A percentile compares a stretch with the other conserved stretches of the same genome.
phyloP scores from a whole-genome alignment of 768 basidiomycete genomes.

The Trametes cinnabarina region DNA sequence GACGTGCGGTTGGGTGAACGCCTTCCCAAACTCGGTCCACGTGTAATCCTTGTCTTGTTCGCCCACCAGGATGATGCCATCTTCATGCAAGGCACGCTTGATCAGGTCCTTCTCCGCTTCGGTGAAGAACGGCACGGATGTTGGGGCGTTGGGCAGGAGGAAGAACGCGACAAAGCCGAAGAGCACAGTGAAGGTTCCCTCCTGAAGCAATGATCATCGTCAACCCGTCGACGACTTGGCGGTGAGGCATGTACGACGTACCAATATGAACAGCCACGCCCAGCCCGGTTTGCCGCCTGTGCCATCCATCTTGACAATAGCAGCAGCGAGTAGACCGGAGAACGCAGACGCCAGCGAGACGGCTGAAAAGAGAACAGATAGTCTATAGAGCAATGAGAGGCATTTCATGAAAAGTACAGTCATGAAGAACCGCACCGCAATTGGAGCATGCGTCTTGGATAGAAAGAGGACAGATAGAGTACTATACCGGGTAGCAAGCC shows the following conservation, averaged over 20 bases:
- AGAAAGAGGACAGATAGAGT: conserved; percentile 31
- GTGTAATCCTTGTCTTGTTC: conserved; percentile 9
- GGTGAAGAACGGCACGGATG: conserved; percentile 7
- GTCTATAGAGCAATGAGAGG: background rate
- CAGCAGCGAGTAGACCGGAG: conserved; percentile 62
- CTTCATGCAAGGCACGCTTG: conserved; percentile 5
- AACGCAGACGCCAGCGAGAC: conserved; percentile 55
- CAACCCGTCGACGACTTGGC: background rate
- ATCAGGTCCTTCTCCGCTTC: conserved; percentile 15
- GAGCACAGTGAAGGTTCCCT: conserved; percentile 61
- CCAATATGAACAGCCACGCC: conserved; percentile 68
- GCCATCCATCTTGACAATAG: conserved; percentile 55
- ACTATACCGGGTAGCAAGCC: conserved; percentile 44
- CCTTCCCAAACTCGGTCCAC: conserved; percentile 4
- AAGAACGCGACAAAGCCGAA: conserved; percentile 54
- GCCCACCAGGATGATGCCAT: conserved; percentile 10
- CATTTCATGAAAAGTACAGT: too few relatives aligned
- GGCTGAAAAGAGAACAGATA: conserved; percentile 41
- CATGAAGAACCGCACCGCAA: conserved; percentile 25
- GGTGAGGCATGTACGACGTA: conserved; percentile 41
- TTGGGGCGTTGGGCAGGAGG: conserved; percentile 39
- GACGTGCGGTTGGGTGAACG: conserved; percentile 16
- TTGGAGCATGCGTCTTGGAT: conserved; percentile 28
- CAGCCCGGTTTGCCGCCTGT: conserved; percentile 53
- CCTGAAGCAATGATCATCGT: conserved; percentile 19